Conservation (phyloP, 371 early-diverging fungal genomes). For the Mucor piriformis region DNA sequence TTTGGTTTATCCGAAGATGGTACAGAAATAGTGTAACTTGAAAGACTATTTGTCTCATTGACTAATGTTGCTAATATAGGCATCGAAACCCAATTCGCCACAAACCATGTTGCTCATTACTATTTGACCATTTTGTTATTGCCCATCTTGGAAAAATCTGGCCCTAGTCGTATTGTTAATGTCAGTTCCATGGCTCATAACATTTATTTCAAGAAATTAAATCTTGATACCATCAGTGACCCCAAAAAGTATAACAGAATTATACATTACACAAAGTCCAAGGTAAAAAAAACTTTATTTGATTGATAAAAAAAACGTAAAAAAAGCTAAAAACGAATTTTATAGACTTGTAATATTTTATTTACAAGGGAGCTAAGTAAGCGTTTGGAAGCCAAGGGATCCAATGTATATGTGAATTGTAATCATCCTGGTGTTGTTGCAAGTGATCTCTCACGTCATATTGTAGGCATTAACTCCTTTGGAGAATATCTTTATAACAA, state of each 20-base stretch:
- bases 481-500: not conserved
- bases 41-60: not conserved
- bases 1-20: constrained; percentile 67
- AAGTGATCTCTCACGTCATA: constrained; percentile 55
- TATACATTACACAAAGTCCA: constrained; percentile 2
- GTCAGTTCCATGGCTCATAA: constrained; percentile 53
- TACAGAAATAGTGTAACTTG: not conserved
- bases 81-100: constrained; percentile 40
- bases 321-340: not conserved
- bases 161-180: constrained; percentile 61
- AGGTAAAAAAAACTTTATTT: not conserved
- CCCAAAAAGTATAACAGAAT: constrained; percentile 29
- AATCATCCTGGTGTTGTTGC: constrained; percentile 72
- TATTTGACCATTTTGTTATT: constrained; percentile 70
- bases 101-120: constrained; percentile 81
- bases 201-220: constrained; percentile 24
- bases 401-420: constrained; percentile 60
- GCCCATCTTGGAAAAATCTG: constrained; percentile 56
- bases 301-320: not conserved
- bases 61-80: constrained; percentile 3
- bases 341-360: constrained; percentile 37
- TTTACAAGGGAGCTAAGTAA: constrained; percentile 47
- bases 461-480: not conserved
- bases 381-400: constrained; percentile 40
- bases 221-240: constrained; percentile 47